Base-by-base conservation (phyloP, 139 green algal species). In the Asterochloris sp. region DNA sequence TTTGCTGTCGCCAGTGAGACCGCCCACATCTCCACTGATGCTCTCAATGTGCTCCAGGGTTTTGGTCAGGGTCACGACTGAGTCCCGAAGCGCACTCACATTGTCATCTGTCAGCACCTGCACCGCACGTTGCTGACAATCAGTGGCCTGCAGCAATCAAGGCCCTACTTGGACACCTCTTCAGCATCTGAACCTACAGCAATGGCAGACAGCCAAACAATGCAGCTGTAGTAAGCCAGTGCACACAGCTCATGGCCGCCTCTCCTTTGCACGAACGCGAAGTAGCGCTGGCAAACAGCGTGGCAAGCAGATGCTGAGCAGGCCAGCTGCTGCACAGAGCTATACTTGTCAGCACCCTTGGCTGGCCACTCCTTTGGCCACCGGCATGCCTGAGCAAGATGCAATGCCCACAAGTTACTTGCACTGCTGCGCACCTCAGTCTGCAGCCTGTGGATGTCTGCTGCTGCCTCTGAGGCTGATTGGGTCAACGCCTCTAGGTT, bases 51-150 rank as follows among this genome's bases (percentile, higher is more conserved):
- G 90, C 83, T 96, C 89, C 76, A 96, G 82, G 27, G 89, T 94
- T 29, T 88, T 87, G 17, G 89, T 93, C 73, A 98, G 80, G 23
- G 95, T 97, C 71, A 93, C 85, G 62, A 98, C 93, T 17, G 84
- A 85, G 21, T 92, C 83, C n/a, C 92, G 88, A 82, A 97, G 85
- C 17, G 94, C 93, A 10, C 85, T 87, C 66, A 98, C 93, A 86
- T 99, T 99, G 61, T 96, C 96, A 15, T 96, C 91, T 9, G 94
- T 98, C 76, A 99, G 83, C 62, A 99, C 93, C 29, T 87, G 84
- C 74, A 79, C 19, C 17, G 9, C 11, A 62, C 26, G 14, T 0
- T 67, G 63, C 26, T 80, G 24, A 21, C 23, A 67, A 63, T 79
- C 12, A 79, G 24, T 66, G 16, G 19, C n/a, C 8, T 64, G 29